Base-by-base conservation (phyloP, 1,139 yeast species). In the Komagataea norvegica region DNA sequence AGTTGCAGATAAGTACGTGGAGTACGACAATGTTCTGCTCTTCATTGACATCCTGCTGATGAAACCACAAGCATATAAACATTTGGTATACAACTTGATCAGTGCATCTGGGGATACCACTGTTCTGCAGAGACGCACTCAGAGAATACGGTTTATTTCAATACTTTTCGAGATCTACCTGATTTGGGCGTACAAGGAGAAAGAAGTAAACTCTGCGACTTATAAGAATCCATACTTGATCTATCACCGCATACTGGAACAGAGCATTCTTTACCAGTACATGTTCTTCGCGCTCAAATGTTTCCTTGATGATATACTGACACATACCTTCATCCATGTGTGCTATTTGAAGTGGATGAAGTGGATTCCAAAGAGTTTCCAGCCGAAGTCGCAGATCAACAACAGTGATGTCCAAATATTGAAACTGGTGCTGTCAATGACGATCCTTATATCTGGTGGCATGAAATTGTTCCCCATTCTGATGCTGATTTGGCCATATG, bases 401-500 rank as follows among this genome's bases (percentile, higher is more conserved):
- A 27, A 29, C 16, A 10, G 20, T 8, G 24, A 29, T 3, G 18
- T 43, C 8, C 29, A 39, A 54, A 20, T 40, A 38, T 32, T 48
- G 18, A 31, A 34, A 26, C 48, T 53, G 38, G 62, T 67, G 2
- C 59, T 89, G 20, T 68, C 88, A 1, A 71, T 79, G 5, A 82
- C 95, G 0, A 70, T 87, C 2, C 57, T 88, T 31, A 72, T 87
- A 3, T 79, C 96, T 0, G 78, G 86, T 31, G 77, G 87, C 1
- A 79, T 91, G 28, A 85, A 82, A 54, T 67, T 91, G 18, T 81
- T 89, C 45, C 98, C 98, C 0, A 83, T 93, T n/a, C 66, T 91
- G 25, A 89, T 89, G 89, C 68, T 91, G 26, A 89, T 93, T 25
- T 91, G 99, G 99, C 91, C 95, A 1, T 91, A 91, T 55, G 96